Evolutionary conservation across 2,329 filamentous ascomycete species (phyloP), one percentile per base, ranked within the genome.

Genomic region (Colletotrichum tamarilloi): DNA sequence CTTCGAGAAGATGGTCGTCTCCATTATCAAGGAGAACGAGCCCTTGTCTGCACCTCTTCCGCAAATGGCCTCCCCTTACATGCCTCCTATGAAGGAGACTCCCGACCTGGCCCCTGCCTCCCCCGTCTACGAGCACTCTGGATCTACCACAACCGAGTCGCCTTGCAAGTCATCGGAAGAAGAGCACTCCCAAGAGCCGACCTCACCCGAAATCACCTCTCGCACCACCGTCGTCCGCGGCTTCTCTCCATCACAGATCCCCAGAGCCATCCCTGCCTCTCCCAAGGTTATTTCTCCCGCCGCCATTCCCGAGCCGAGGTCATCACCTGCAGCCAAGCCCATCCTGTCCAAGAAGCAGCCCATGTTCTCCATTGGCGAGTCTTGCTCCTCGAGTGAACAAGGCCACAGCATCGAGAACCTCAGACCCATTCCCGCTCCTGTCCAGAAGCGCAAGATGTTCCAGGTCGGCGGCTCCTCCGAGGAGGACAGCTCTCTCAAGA

Each of bases 1-100:
- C 78, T 88, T 98, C 35, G 95, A 98, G 83, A 97, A 97, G 85
- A 97, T 98, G 90, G 94, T 98, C 55, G 91, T 94, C 69, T 95
- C 93, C 52, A 98, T 98, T 68, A 97, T 98, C 80, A 94, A 97
- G 82, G 93, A 97, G 83, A 95, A 94, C 83, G 91, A 92, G 82
- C 88, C 89, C 58, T 86, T 96, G 76, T 84, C 83, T 76, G 84
- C 86, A 64, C 90, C 87, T 77, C 82, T 91, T 9, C 86, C 88
- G 22, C 79, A 81, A 60, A 81, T 84, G 76, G 76, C 81, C 77
- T 77, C 80, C n/a, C 79, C 81, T 12, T 80, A 77, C 4, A 76
- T 78, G 52, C 84, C 82, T 72, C 82, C 84, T 22, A 87, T 88
- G 63, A 84, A 89, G 70, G 87, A 92, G 62, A 75, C 80, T 58